Base-by-base conservation (phyloP, 78 protist species). In the Bigelowiella natans region DNA sequence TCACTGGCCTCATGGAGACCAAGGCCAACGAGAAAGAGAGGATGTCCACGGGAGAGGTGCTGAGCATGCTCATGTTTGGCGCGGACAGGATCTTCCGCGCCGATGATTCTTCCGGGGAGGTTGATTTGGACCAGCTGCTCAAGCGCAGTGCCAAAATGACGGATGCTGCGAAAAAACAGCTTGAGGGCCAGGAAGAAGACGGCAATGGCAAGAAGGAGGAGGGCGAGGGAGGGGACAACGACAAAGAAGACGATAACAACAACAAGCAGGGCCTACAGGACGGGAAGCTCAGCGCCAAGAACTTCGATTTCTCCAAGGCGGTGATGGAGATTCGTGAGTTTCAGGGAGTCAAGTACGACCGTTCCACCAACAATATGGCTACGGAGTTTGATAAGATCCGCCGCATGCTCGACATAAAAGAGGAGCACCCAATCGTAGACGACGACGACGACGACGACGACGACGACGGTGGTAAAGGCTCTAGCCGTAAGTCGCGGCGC, bases 31-130 rank as follows among this genome's bases (percentile, higher is more conserved):
- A 7, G 11, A 11, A 30, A 34, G 86, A 83, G 37, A 7, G 86
- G 3, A 7, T 83, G 86, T 83, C 86, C 37, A 83, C 38, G 2
- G 11, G 11, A 83, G 86, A 83, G 29, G 11, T 83, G 11, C 38
- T 83, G 3, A 31, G 39, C 37, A 83, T 83, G 86, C 86, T 83
- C 38, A 30, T 83, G 86, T 83, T 83, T 28, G 86, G 86, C 31
- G 86, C 86, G 37, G 86, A 83, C 86, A 29, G 86, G 39, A 83
- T 83, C 86, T 30, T 83, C 31, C 86, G 86, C 11, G 86, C 86
- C 7, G 2, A 29, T 18, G 2, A 18, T 31, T 29, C 11, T 29
- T 29, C 28, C 3, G 86, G 11, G 3, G 86, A 83, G 37, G 11
- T 83, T 11, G 86, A 28, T 28, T 26, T 51, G 34, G 73, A 51